phyloP scores from a whole-genome alignment of 2,329 filamentous ascomycete genomes.

The Ophidiomyces ophidiicola region DNA sequence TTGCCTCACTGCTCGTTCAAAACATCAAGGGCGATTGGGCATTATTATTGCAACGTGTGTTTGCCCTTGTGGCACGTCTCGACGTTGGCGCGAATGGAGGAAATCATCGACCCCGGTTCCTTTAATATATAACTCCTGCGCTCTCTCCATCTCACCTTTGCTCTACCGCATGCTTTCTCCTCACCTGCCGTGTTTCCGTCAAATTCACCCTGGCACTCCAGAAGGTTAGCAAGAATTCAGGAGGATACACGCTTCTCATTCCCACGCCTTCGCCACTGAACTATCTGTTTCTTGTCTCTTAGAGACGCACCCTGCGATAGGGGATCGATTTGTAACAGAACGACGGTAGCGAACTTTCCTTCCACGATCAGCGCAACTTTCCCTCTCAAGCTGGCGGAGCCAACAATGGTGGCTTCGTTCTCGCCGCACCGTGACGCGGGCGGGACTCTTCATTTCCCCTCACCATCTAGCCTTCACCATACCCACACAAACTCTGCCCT shows the following conservation, averaged over 20 bases:
- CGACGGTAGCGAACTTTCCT: conserved; percentile 33
- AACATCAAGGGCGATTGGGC: conserved; percentile 1
- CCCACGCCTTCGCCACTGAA: background rate
- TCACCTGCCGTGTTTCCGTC: too few relatives aligned
- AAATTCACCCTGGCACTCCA: too few relatives aligned
- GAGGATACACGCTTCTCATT: too few relatives aligned
- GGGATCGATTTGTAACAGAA: conserved; percentile 27
- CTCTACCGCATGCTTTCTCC: background rate
- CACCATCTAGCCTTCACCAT: conserved; percentile 69
- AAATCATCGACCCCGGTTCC: background rate
- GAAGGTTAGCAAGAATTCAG: too few relatives aligned
- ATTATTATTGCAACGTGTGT: conserved; percentile 4
- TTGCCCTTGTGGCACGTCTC: conserved; percentile 3
- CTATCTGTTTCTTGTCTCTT: too few relatives aligned
- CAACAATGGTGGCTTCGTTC: conserved; percentile 36
- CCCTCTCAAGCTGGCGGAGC: conserved; percentile 16
- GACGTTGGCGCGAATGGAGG: conserved; percentile 11
- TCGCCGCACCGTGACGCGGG: conserved; percentile 44
- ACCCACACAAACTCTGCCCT: conserved; percentile 74
- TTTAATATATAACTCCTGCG: conserved; percentile 2
- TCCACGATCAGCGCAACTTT: conserved; percentile 38
- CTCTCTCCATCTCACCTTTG: background rate
- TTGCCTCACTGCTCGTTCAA: conserved; percentile 1
- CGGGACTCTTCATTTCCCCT: conserved; percentile 74
- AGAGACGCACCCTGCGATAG: too few relatives aligned